Conservation (phyloP, 768 basidiomycete genomes). For the Leccinum ochraceum region DNA sequence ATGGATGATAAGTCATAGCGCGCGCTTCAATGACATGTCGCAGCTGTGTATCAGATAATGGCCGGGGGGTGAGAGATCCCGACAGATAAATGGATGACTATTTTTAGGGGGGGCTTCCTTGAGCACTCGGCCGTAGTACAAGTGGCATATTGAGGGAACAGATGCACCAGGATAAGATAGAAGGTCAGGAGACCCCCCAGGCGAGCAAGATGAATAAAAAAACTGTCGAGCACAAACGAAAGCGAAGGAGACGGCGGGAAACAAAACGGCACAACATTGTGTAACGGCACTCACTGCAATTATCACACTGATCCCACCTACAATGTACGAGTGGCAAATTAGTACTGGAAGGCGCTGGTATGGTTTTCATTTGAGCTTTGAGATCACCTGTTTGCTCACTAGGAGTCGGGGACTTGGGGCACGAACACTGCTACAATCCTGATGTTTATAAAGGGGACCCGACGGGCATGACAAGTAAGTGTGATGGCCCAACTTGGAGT, state of each 20-base stretch:
- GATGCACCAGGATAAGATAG: not conserved
- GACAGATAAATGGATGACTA: conserved; percentile 10
- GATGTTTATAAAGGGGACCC: no score
- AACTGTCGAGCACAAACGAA: no score
- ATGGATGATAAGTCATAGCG: not conserved
- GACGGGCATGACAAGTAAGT: no score
- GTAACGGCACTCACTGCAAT: not conserved
- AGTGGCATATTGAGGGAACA: not conserved
- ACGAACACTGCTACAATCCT: no score
- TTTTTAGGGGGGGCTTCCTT: not conserved
- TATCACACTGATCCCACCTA: no score
- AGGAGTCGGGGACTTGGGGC: no score
- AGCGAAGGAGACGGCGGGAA: not conserved
- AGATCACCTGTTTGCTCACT: no score
- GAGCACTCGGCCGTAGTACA: not conserved
- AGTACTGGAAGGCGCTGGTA: no score
- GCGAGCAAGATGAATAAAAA: no score
- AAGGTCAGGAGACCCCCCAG: not conserved
- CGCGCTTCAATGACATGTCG: conserved; percentile 7
- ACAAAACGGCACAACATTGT: not conserved
- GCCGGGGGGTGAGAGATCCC: conserved; percentile 15
- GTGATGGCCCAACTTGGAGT: no score
- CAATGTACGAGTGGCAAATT: no score
- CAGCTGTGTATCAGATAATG: conserved; percentile 1
- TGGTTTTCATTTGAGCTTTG: no score